A percentile compares a stretch with the other conserved stretches of the same genome.
phyloP scores from a whole-genome alignment of 208 protist genomes.

The Leishmania turanica region DNA sequence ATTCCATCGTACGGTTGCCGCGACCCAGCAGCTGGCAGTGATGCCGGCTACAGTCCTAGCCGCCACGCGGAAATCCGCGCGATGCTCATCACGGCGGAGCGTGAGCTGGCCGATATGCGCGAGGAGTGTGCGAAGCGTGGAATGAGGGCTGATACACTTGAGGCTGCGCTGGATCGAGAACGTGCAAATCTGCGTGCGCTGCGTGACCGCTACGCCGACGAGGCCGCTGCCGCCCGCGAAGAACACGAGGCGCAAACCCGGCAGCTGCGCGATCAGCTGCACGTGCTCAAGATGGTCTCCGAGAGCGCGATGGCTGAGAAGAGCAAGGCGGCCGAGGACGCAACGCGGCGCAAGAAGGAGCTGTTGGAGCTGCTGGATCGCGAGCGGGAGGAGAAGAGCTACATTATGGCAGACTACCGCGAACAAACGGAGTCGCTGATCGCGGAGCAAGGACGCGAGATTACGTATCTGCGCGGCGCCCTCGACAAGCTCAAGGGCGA shows the following conservation, averaged over 20 bases:
- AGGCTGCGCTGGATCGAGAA: slow-evolving; percentile 68
- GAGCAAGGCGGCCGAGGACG: slow-evolving; percentile 57
- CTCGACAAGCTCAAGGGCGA: slow-evolving; percentile 56
- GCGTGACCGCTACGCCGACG: slow-evolving; percentile 46
- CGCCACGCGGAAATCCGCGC: slow-evolving; percentile 62
- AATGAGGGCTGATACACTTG: slow-evolving; percentile 55
- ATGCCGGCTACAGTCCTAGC: slow-evolving; percentile 29
- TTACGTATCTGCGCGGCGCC: slow-evolving; percentile 63
- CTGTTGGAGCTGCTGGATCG: slow-evolving; percentile 74
- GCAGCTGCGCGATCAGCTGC: slow-evolving; percentile 82
- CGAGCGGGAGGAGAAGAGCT: slow-evolving; percentile 85
- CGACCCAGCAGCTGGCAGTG: slow-evolving; percentile 17
- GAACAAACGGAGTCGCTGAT: slow-evolving; percentile 88
- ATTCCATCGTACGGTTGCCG: slow-evolving; percentile 17
- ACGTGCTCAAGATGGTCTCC: slow-evolving; percentile 70
- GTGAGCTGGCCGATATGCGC: slow-evolving; percentile 69
- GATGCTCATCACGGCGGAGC: slow-evolving; percentile 73
- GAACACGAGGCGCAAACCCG: slow-evolving; percentile 71
- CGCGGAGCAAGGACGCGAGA: slow-evolving; percentile 83
- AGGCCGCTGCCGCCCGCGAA: slow-evolving; percentile 43
- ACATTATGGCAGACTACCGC: slow-evolving; percentile 90
- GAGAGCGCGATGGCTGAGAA: slow-evolving; percentile 83
- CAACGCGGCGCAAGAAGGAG: slow-evolving; percentile 63
- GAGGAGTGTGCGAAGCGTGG: slow-evolving; percentile 55
- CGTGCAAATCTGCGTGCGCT: slow-evolving; percentile 36